A percentile compares a stretch with the other conserved stretches of the same genome.
These are phyloP conservation scores for Mycena polygramma DNA, from an alignment of 768 basidiomycete species.

Conservation along the genomic window DNA sequence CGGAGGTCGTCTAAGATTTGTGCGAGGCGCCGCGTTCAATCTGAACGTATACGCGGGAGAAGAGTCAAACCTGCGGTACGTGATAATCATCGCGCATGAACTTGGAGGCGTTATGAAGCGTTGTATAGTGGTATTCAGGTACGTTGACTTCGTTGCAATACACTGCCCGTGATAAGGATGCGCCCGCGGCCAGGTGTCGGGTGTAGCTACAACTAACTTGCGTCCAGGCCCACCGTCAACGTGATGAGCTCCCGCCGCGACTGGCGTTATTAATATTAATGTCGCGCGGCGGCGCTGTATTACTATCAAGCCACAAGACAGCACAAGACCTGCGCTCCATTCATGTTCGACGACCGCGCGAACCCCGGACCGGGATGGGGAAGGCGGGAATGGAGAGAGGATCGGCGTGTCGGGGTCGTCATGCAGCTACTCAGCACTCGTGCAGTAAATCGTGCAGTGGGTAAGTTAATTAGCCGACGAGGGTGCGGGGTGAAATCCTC, in stretches of 20 bases:
- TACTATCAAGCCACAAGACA: conserved; percentile 15
- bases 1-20: too few relatives aligned
- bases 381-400: background rate
- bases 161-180: too few relatives aligned
- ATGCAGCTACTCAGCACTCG: background rate
- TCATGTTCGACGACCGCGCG: conserved; percentile 21
- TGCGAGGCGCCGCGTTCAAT: too few relatives aligned
- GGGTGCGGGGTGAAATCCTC: background rate
- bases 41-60: too few relatives aligned
- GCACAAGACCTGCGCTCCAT: conserved; percentile 10
- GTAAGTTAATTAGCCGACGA: conserved; percentile 3
- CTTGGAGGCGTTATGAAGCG: too few relatives aligned
- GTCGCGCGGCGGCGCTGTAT: background rate
- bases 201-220: too few relatives aligned
- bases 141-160: too few relatives aligned
- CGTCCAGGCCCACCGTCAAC: background rate
- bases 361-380: conserved; percentile 12
- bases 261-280: background rate
- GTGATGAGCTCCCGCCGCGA: background rate
- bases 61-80: too few relatives aligned
- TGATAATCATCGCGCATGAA: too few relatives aligned
- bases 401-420: conserved; percentile 18
- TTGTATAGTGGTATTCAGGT: too few relatives aligned
- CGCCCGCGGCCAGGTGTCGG: too few relatives aligned
- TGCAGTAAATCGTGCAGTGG: background rate